Evolutionary conservation across 345 rosid genomes (phyloP).

Genomic region (Capsella bursapastoris): DNA sequence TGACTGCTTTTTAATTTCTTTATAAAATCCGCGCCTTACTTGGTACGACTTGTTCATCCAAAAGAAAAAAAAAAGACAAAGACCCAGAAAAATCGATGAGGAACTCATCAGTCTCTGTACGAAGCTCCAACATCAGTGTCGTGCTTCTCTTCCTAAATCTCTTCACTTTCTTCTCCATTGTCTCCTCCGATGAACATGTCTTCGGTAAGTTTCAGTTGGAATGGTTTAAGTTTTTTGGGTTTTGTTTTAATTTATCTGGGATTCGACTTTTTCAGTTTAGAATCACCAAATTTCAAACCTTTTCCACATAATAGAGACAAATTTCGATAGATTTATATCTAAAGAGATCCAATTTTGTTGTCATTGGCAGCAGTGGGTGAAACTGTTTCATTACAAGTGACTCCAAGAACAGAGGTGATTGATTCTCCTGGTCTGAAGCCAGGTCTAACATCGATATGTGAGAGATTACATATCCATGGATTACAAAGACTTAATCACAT

Average conservation of each 20-base stretch:
- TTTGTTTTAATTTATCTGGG: not conserved
- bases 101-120: conserved; percentile 23
- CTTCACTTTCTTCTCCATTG: conserved; percentile 27
- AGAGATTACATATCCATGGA: conserved; percentile 67
- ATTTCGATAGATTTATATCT: not conserved
- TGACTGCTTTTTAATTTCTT: no score
- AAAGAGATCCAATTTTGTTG: not conserved
- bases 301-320: not conserved
- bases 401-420: conserved; percentile 56
- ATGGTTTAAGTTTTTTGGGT: conserved; percentile 40
- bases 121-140: conserved; percentile 42
- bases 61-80: not conserved
- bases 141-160: conserved; percentile 40
- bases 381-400: conserved; percentile 47
- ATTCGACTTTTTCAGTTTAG: not conserved
- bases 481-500: conserved; percentile 58
- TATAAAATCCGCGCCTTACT: no score
- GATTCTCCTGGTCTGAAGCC: conserved; percentile 63
- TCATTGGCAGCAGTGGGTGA: conserved; percentile 58
- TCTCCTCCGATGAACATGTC: conserved; percentile 44
- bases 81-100: conserved; percentile 44
- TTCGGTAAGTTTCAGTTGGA: conserved; percentile 44
- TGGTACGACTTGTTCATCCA: not conserved
- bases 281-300: not conserved
- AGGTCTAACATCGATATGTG: conserved; percentile 55